These are phyloP conservation scores for Yamadazyma triangularis DNA, from an alignment of 1,139 yeast species.

Conservation along the genomic window DNA sequence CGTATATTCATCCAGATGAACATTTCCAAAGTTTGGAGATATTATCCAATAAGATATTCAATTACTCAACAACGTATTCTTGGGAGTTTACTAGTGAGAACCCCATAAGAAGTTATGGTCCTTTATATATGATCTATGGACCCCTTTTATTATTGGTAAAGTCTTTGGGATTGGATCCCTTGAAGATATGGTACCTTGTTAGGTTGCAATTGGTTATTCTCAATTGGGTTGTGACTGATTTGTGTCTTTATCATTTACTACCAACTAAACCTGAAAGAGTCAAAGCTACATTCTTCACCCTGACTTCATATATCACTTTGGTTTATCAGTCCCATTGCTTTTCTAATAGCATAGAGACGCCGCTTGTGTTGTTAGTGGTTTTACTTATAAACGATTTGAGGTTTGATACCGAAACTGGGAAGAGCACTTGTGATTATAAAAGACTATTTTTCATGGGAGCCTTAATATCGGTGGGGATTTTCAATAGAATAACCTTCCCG, in stretches of 20 bases:
- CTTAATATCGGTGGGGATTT: constrained; percentile 61
- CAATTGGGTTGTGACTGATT: constrained; percentile 58
- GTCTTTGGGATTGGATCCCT: constrained; percentile 29
- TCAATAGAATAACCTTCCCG: constrained; percentile 81
- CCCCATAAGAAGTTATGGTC: constrained; percentile 74
- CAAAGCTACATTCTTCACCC: constrained; percentile 60
- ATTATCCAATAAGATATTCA: constrained; percentile 46
- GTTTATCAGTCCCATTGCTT: constrained; percentile 84
- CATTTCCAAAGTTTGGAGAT: constrained; percentile 88
- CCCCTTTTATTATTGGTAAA: constrained; percentile 48
- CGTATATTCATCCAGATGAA: constrained; percentile 97
- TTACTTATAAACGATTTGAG: constrained; percentile 47
- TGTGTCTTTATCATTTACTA: constrained; percentile 44
- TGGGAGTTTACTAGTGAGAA: constrained; percentile 72
- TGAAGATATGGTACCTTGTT: constrained; percentile 50
- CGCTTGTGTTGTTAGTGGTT: constrained; percentile 54
- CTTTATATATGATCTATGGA: constrained; percentile 65
- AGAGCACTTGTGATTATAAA: constrained; percentile 4
- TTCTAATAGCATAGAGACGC: constrained; percentile 82
- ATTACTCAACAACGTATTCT: constrained; percentile 54
- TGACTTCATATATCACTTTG: constrained; percentile 76
- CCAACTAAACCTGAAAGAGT: constrained; percentile 59
- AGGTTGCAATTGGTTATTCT: constrained; percentile 55
- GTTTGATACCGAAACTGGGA: constrained; percentile 15
- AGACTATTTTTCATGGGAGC: constrained; percentile 44